Conservation (phyloP, 345 rosid species). For the Eucalyptus albens region DNA sequence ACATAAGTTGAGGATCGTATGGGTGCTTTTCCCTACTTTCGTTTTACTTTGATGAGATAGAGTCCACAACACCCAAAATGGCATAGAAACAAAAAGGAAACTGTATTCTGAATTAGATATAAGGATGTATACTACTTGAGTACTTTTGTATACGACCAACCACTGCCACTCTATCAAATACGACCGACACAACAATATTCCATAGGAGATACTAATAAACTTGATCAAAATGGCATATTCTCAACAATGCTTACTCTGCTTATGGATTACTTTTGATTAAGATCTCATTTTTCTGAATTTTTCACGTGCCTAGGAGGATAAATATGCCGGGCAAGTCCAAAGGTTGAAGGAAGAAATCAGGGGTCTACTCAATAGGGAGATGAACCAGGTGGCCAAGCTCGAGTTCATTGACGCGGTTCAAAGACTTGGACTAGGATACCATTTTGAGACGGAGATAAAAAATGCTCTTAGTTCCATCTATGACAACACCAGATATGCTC, state of each 20-base stretch:
- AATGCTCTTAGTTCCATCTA: neutral
- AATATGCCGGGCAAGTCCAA: neutral
- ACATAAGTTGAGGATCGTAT: neutral
- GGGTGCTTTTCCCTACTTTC: neutral
- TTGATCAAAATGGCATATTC: neutral
- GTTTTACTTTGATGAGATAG: neutral
- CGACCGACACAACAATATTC: neutral
- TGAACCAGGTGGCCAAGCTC: neutral
- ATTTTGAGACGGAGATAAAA: neutral
- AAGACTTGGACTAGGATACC: slow-evolving; percentile 7
- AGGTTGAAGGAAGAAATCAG: neutral
- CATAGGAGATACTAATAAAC: neutral
- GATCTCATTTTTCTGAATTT: neutral
- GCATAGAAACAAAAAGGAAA: neutral
- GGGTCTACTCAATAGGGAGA: neutral
- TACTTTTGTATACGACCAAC: neutral
- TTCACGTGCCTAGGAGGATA: neutral
- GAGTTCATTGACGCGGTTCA: neutral
- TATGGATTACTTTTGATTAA: neutral
- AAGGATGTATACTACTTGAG: neutral
- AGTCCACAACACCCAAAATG: neutral
- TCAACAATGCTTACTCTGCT: neutral
- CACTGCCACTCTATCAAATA: neutral
- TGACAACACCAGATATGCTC: neutral
- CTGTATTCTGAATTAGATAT: neutral